phyloP scores from a whole-genome alignment of 306 rosid genomes.

The Comarum palustre region DNA sequence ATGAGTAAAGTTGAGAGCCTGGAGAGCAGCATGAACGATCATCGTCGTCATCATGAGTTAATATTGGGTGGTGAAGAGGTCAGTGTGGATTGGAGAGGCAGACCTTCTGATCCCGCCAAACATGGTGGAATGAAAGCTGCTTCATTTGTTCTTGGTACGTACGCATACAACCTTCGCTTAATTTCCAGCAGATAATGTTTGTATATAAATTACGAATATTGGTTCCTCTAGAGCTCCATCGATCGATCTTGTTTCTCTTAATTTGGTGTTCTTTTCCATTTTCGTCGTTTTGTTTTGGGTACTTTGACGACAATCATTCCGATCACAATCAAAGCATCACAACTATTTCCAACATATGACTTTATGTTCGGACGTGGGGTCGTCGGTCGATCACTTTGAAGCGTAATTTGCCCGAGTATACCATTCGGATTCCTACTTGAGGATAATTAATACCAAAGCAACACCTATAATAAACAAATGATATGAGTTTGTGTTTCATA shows the following conservation, averaged over 20 bases:
- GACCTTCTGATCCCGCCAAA: slow-evolving; percentile 53
- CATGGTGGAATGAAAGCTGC: slow-evolving; percentile 79
- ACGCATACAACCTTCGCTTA: not conserved
- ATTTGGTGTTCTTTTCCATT: not conserved
- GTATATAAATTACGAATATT: too few species aligned
- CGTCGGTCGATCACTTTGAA: not conserved
- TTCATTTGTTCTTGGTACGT: slow-evolving; percentile 64
- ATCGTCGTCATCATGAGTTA: not conserved
- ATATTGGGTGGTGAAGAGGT: slow-evolving; percentile 20
- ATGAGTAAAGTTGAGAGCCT: slow-evolving; percentile 5
- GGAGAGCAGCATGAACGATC: slow-evolving; percentile 5
- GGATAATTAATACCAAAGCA: not conserved
- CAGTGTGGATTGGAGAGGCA: slow-evolving; percentile 82
- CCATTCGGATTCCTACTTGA: not conserved
- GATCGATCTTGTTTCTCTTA: not conserved
- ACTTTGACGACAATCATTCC: slow-evolving; percentile 2
- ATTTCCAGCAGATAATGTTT: not conserved
- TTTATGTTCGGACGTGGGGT: not conserved
- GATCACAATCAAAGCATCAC: not conserved
- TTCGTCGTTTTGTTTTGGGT: not conserved
- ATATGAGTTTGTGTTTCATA: not conserved
- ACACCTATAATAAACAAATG: not conserved
- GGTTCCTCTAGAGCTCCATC: not conserved
- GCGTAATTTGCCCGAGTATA: not conserved
- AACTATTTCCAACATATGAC: not conserved